Evolutionary conservation across 345 rosid species (phyloP), one percentile per base, ranked within the genome.

Genomic region (Salix arbutifolia): DNA sequence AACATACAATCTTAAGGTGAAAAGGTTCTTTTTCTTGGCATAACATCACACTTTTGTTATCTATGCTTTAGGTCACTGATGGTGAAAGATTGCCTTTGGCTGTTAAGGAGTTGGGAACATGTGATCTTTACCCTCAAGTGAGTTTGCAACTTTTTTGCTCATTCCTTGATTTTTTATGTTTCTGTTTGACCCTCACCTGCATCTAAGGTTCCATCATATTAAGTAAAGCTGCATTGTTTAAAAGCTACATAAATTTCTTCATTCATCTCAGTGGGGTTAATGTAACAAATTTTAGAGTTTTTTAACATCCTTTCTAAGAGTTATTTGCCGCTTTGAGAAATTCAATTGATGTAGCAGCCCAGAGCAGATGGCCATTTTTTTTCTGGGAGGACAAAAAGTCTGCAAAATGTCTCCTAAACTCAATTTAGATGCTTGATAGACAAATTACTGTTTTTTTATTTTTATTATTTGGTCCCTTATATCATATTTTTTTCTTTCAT

Each of bases 111-210:
- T 75, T 96, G 90, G 99, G 99, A 77, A 96, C 96, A 60, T 96
- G 99, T 78, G 99, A 96, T 87, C 99, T 96, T 76, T 96, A 96
- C 83, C 99, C 99, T 69, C 99, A 96, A 82, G 99, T 96, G 83
- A 89, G 91, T 87, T 74, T 46, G 46, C 76, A 64, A 65, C 33
- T 75, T 65, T 40, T 26, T 62, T 9, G 23, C 14, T 50, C 69
- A 56, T 78, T 58, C 26, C 64, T 9, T 58, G 28, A 58, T 23
- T 58, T 58, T 25, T 58, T n/a, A 8, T 23, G 28, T 58, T 23
- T 46, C 5, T 46, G 18, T 46, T 46, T 46, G 17, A 12, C 17
- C 50, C 50, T 46, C 44, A 50, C 61, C 14, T 31, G 56, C 17
- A 42, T 7, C 8, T 21, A 60, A 3, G 65, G 61, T 23, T 69